phyloP scores from a whole-genome alignment of 2,329 filamentous ascomycete species.

The Calonectria ilicicola region DNA sequence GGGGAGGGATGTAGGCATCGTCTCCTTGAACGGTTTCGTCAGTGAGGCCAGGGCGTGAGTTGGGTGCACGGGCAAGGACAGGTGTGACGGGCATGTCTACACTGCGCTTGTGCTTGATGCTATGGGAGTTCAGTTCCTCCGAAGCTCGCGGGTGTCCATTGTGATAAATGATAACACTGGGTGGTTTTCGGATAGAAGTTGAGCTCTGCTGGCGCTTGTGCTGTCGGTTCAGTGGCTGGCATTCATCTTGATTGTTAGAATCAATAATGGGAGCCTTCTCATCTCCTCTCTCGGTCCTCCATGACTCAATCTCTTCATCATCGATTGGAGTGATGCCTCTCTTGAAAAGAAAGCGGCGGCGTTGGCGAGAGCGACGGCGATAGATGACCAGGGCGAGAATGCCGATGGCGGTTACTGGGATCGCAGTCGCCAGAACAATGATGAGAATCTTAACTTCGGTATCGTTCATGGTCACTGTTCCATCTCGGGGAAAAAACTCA shows the following conservation, averaged over 20 bases:
- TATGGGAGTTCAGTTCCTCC: constrained; percentile 45
- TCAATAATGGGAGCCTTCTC: constrained; percentile 47
- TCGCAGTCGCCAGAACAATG: constrained; percentile 65
- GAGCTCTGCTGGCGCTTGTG: constrained; percentile 48
- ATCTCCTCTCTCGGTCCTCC: constrained; percentile 59
- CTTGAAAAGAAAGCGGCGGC: constrained; percentile 56
- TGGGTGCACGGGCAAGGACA: constrained; percentile 70
- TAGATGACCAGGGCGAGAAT: constrained; percentile 51
- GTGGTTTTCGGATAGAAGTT: constrained; percentile 57
- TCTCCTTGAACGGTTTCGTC: constrained; percentile 72
- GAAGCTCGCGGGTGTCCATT: constrained; percentile 41
- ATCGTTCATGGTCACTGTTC: constrained; percentile 39
- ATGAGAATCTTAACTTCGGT: constrained; percentile 56
- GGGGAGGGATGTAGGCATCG: constrained; percentile 66
- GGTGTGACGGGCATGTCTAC: constrained; percentile 61
- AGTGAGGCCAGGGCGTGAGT: constrained; percentile 71
- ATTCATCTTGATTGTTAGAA: not conserved
- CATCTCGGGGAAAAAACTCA: constrained; percentile 32
- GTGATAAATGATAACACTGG: constrained; percentile 68
- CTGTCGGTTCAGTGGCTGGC: not conserved
- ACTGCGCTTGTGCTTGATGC: constrained; percentile 54
- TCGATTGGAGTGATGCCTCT: constrained; percentile 71
- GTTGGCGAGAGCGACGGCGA: constrained; percentile 55
- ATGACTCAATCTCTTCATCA: constrained; percentile 75
- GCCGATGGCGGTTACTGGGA: constrained; percentile 54